Base-by-base conservation (phyloP, 1,284 basidiomycete genomes). In the Ustilago bromivora region DNA sequence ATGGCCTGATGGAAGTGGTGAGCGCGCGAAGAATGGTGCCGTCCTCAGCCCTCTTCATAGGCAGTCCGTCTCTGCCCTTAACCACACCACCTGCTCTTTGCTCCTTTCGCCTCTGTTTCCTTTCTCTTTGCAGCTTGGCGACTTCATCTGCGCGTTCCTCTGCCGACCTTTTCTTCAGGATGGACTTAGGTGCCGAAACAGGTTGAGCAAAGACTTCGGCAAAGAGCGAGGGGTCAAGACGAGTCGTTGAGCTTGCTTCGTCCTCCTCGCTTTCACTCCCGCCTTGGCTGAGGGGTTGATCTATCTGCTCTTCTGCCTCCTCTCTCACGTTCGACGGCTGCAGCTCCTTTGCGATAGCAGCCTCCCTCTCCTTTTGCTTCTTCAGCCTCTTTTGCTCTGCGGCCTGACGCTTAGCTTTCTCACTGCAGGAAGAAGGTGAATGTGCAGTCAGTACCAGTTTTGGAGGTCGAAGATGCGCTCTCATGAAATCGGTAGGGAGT, bases 151-250 rank as follows among this genome's bases (percentile, higher is more conserved):
- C 59, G 17, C 64, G 38, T 32, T 68, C 71, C 11, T 73, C 65
- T 13, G 74, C 78, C 15, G 76, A 76, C 8, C 64, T 62, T 40
- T 57, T 68, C 53, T 76, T 79, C 43, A 80, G 51, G 59, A 78
- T 71, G 19, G 78, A 78, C 36, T 46, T 71, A 11, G 70, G 69
- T 2, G 78, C 67, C 32, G 78, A 65, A 15, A 66, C 59, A 0
- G 66, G 63, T 40, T 61, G 57, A 5, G 81, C 61, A 47, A 84
- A 82, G 0, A 79, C 77, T 31, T 78, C 53, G 41, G 77, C 74
- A 57, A 84, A 84, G 13, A 84, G 73, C 13, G 81, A 75, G 2
- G 82, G 82, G 31, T 84, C 81, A 1, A 84, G 68, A 32, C 75
- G 70, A 60, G 47, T 70, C 13, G 66, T 61, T 23, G 60, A 53